Percentiles rank a stretch among this genome's conserved stretches.
phyloP scores from a whole-genome alignment of 2,329 filamentous ascomycete genomes.

The Microdochium bolleyi region DNA sequence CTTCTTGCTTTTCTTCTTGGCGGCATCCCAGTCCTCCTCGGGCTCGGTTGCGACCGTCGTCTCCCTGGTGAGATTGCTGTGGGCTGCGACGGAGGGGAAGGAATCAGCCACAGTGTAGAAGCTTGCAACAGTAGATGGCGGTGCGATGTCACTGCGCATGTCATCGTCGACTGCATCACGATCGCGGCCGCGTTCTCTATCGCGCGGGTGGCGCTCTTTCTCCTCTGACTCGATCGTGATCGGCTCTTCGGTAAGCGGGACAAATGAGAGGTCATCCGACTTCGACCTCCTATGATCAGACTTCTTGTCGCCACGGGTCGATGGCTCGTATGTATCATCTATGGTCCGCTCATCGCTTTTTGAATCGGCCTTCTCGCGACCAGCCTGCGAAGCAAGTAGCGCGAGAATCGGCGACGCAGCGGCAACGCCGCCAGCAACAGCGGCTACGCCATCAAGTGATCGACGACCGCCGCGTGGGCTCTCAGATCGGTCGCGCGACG shows the following conservation, averaged over 20 bases:
- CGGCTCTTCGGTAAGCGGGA: background rate
- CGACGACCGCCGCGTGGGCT: background rate
- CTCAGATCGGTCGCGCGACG: background rate
- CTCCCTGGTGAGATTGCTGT: constrained; percentile 5
- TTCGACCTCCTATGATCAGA: background rate
- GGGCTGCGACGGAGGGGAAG: constrained; percentile 4
- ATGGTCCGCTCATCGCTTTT: background rate
- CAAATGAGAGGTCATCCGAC: background rate
- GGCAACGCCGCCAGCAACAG: background rate
- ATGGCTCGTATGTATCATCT: background rate
- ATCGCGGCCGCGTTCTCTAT: background rate
- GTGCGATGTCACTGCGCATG: background rate
- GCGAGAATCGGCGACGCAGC: background rate
- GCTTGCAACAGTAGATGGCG: background rate
- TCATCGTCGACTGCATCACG: background rate
- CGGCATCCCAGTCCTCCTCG: constrained; percentile 19
- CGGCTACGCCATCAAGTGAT: background rate
- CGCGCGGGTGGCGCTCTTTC: constrained; percentile 11
- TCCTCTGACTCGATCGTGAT: constrained; percentile 16
- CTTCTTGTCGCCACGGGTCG: background rate
- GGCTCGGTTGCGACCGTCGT: constrained; percentile 5
- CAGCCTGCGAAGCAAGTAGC: background rate
- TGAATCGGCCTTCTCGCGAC: background rate
- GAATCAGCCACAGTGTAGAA: background rate
- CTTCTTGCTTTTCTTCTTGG: constrained; percentile 23